Evolutionary conservation across 176 grass and related monocot genomes (phyloP).

Genomic region (Phyllostachys edulis): DNA sequence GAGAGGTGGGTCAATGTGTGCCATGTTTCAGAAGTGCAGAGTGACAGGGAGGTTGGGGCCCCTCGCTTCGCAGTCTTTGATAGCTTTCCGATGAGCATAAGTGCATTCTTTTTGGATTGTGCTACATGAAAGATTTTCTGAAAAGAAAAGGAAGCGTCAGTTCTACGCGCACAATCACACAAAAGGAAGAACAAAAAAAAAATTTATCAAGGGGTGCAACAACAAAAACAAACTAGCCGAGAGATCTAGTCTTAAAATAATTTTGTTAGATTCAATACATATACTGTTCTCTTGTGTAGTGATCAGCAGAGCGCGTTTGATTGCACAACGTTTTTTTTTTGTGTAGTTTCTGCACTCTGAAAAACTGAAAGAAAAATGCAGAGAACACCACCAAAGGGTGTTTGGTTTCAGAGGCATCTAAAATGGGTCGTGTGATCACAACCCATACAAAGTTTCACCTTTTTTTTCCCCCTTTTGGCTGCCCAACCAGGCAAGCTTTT

Average conservation of each 20-base stretch:
- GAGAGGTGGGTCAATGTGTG: background rate
- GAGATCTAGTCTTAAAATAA: background rate
- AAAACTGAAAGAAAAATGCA: background rate
- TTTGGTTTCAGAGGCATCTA: background rate
- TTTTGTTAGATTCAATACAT: background rate
- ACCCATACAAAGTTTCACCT: conserved; percentile 9
- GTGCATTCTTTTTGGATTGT: conserved; percentile 40
- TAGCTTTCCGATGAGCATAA: conserved; percentile 29
- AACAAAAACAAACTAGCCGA: background rate
- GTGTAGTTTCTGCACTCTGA: background rate
- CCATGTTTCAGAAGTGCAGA: conserved; percentile 28
- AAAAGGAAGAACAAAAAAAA: background rate
- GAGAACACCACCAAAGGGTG: background rate
- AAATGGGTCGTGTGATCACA: background rate
- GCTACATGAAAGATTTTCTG: conserved; percentile 29
- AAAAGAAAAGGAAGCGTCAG: conserved; percentile 38
- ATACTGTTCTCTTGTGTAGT: background rate
- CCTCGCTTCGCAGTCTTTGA: background rate
- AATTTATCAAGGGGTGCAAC: background rate
- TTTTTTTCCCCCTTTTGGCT: background rate
- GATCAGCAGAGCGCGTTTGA: background rate
- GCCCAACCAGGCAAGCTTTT: background rate
- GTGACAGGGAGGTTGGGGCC: background rate
- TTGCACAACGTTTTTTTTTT: background rate
- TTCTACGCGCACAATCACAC: conserved; percentile 38